Evolutionary conservation across 2,329 filamentous ascomycete species (phyloP).

Genomic region (Stromatinia cepivora): DNA sequence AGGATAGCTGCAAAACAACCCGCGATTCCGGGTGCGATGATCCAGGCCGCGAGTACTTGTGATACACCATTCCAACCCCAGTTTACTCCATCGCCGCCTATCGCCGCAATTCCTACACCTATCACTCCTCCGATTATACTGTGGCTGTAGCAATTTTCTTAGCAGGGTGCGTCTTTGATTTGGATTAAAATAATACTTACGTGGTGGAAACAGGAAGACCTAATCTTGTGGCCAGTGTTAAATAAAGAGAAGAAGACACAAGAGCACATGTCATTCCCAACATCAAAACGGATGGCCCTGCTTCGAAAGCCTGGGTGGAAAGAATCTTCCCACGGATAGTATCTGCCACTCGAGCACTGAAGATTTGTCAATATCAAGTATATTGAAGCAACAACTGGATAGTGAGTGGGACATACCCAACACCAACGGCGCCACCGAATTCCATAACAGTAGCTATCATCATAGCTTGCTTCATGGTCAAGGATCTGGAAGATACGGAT

Average conservation of each 20-base stretch:
- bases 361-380: slow-evolving; percentile 40
- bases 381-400: neutral
- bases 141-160: slow-evolving; percentile 45
- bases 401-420: neutral
- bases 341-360: slow-evolving; percentile 68
- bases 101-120: slow-evolving; percentile 68
- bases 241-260: slow-evolving; percentile 67
- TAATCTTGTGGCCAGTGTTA: slow-evolving; percentile 77
- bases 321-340: slow-evolving; percentile 82
- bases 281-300: slow-evolving; percentile 65
- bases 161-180: neutral
- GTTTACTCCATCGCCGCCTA: slow-evolving; percentile 59
- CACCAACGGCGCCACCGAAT: slow-evolving; percentile 61
- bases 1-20: slow-evolving; percentile 65
- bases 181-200: neutral
- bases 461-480: slow-evolving; percentile 70
- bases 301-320: slow-evolving; percentile 56
- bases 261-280: slow-evolving; percentile 66
- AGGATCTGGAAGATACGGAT: slow-evolving; percentile 75
- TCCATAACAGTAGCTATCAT: slow-evolving; percentile 66
- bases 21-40: slow-evolving; percentile 69
- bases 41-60: slow-evolving; percentile 63
- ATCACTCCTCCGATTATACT: slow-evolving; percentile 68
- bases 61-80: slow-evolving; percentile 58
- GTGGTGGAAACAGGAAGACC: slow-evolving; percentile 73